Percentiles rank a stretch among this genome's conserved stretches.
These are phyloP conservation scores for Lasiosphaeris hirsuta DNA, from an alignment of 495 filamentous ascomycete species.

Conservation along the genomic window DNA sequence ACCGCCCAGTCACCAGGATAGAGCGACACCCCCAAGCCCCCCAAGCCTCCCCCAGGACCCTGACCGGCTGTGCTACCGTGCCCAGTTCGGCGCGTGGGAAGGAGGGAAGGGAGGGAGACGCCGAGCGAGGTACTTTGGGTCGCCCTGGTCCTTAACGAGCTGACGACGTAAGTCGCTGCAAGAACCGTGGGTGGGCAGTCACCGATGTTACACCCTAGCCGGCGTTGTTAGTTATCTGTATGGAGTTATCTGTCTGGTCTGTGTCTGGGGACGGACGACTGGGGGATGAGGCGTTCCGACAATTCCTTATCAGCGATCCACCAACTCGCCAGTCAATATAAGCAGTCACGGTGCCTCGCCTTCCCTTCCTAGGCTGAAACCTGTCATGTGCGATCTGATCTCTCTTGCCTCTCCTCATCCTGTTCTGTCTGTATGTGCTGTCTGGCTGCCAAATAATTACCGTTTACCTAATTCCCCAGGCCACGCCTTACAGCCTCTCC, in stretches of 20 bases:
- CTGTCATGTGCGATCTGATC: background rate
- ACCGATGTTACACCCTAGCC: background rate
- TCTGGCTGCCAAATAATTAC: too few species aligned
- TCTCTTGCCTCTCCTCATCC: background rate
- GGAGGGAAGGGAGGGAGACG: background rate
- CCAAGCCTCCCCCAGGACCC: too few species aligned
- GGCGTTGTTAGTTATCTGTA: background rate
- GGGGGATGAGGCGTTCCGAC: background rate
- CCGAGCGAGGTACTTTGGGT: background rate
- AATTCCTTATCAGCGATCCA: constrained; percentile 1
- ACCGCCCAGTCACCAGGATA: background rate
- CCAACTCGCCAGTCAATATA: background rate
- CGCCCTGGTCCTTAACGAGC: too few species aligned
- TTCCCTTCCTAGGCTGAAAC: background rate
- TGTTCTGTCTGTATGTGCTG: background rate
- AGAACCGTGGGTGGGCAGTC: background rate
- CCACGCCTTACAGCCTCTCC: too few species aligned
- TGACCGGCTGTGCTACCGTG: too few species aligned
- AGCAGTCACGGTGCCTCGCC: background rate
- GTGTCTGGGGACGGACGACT: background rate
- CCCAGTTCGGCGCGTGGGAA: too few species aligned
- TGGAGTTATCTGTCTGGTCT: background rate
- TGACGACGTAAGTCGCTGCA: background rate
- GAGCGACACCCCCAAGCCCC: too few species aligned
- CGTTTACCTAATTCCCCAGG: too few species aligned